These are phyloP conservation scores for Penicillium dipodomyicola DNA, from an alignment of 495 filamentous ascomycete genomes.

Conservation along the genomic window DNA sequence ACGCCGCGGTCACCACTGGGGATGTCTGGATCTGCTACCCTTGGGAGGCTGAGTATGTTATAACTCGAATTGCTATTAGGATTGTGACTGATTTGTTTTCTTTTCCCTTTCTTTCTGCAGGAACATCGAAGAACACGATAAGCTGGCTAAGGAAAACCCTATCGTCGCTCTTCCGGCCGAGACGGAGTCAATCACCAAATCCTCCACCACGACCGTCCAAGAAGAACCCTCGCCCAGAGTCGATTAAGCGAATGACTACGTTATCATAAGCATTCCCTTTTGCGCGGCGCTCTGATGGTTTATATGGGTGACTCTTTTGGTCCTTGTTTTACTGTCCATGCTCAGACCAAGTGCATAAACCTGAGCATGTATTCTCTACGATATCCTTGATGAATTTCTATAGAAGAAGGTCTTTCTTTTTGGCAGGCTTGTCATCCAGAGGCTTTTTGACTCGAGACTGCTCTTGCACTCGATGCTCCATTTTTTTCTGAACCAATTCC, in stretches of 20 bases:
- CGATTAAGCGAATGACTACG: conserved; percentile 26
- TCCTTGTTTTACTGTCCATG: conserved; percentile 15
- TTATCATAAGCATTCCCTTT: conserved; percentile 23
- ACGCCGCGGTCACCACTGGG: conserved; percentile 79
- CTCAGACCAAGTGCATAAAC: conserved; percentile 10
- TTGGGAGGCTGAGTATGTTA: conserved; percentile 84
- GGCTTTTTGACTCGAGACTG: background rate
- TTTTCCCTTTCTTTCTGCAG: conserved; percentile 28
- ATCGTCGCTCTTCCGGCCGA: background rate
- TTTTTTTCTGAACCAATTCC: background rate
- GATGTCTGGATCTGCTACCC: conserved; percentile 99
- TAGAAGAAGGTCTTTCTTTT: conserved; percentile 24
- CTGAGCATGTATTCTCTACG: conserved; percentile 25
- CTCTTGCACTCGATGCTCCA: background rate
- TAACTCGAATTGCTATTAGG: conserved; percentile 2
- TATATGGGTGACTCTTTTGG: conserved; percentile 14
- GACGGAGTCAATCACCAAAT: background rate
- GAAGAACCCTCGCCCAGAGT: conserved; percentile 38
- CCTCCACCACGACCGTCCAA: conserved; percentile 3
- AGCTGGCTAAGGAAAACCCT: conserved; percentile 48
- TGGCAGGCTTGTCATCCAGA: conserved; percentile 1
- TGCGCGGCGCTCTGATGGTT: conserved; percentile 23
- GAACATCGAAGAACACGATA: conserved; percentile 92
- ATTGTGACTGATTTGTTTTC: conserved; percentile 17
- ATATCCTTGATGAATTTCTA: conserved; percentile 34